phyloP scores from a whole-genome alignment of 2,329 filamentous ascomycete genomes.

The Microthyrium microscopicum region DNA sequence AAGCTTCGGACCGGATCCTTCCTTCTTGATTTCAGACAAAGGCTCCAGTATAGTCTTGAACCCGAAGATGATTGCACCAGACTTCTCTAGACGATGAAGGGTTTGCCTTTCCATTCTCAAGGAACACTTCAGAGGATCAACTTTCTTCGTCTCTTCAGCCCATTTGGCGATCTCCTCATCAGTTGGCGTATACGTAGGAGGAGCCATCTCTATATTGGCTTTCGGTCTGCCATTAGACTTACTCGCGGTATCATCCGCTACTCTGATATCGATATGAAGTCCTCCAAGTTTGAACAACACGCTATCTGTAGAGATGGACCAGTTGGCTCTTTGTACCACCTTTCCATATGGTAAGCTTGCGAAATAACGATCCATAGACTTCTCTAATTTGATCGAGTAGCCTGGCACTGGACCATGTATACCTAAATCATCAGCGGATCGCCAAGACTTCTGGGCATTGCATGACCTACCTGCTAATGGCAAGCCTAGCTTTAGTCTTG shows the following conservation, averaged over 20 bases:
- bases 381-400: slow-evolving; percentile 39
- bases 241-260: not conserved
- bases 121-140: slow-evolving; percentile 28
- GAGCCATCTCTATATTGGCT: slow-evolving; percentile 11
- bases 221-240: not conserved
- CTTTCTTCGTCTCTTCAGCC: slow-evolving; percentile 16
- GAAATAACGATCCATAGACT: slow-evolving; percentile 47
- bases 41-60: slow-evolving; percentile 48
- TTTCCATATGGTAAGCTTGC: slow-evolving; percentile 34
- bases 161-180: slow-evolving; percentile 13
- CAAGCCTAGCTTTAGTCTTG: slow-evolving; percentile 35
- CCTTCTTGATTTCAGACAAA: slow-evolving; percentile 36
- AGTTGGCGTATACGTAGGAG: slow-evolving; percentile 5
- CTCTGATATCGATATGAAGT: slow-evolving; percentile 22
- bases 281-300: slow-evolving; percentile 24
- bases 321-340: slow-evolving; percentile 40
- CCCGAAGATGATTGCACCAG: slow-evolving; percentile 39
- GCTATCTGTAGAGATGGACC: slow-evolving; percentile 28
- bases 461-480: slow-evolving; percentile 21
- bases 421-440: too few relatives aligned
- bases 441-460: too few relatives aligned
- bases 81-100: slow-evolving; percentile 39
- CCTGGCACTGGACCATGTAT: slow-evolving; percentile 44
- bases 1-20: slow-evolving; percentile 37
- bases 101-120: slow-evolving; percentile 45